Evolutionary conservation across 225 moss, liverwort and hornwort species (phyloP), one percentile per base, ranked within the genome.

Genomic region (Anthoceros angustus): DNA sequence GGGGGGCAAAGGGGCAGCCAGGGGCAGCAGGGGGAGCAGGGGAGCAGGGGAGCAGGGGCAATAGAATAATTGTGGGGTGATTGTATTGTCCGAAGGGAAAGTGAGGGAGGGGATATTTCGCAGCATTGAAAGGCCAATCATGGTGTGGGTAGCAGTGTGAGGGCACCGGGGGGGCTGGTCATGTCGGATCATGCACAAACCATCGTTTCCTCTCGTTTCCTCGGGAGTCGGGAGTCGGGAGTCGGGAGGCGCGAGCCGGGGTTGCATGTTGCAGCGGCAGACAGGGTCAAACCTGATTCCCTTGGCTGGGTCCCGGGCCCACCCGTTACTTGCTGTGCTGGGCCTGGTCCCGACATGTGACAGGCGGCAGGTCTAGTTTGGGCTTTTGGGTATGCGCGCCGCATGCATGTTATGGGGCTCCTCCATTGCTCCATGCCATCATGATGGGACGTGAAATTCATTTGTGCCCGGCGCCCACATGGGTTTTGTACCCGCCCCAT

Each of bases 1-100:
- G 46, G 46, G 46, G 18, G 14, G 46, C 1, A 18, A 18, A 2
- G 46, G 18, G 46, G 5, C 43, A 45, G 43, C 43, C 43, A 12
- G 46, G 18, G 46, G 5, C 1, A 23, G 7, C 1, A 5, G 55
- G 55, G 14, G 18, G 7, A 6, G 6, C 3, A 20, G 18, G 55
- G 23, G 55, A 5, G 18, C 6, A 12, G 18, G 55, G 6, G 18
- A 23, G 23, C 16, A 18, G 2, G 10, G 55, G 8, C n/a, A 55
- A 55, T 55, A 55, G 23, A 55, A 55, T 55, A 55, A 55, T 55
- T 5, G 0, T 15, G 23, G 32, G 32, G 55, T 23, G 55, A 55
- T 55, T 55, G 18, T 55, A 18, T 55, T 55, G 55, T 55, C 55
- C 55, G 55, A 55, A 55, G 55, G 55, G 14, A 23, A 55, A 55